phyloP scores from a whole-genome alignment of 192 early-diverging fungal species.

The Podila epicladia region DNA sequence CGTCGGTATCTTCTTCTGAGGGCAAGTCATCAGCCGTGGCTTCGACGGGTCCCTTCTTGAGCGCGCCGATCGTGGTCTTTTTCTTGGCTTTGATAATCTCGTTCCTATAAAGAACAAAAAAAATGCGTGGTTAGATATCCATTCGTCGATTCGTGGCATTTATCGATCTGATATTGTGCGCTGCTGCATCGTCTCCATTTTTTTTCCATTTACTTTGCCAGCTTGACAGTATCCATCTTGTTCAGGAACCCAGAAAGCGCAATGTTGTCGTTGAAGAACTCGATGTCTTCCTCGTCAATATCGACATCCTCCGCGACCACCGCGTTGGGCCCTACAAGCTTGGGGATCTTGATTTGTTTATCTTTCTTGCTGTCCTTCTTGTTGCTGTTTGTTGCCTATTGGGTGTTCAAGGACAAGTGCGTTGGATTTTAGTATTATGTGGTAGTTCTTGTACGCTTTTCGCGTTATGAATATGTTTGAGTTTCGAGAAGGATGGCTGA shows the following conservation, averaged over 20 bases:
- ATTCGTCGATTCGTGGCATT: too few species aligned
- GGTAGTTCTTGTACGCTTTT: too few species aligned
- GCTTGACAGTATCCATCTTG: slow-evolving; percentile 67
- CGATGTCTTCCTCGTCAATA: slow-evolving; percentile 78
- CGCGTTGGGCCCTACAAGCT: slow-evolving; percentile 51
- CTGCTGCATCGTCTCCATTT: not conserved
- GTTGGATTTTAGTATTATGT: too few species aligned
- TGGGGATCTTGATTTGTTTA: slow-evolving; percentile 51
- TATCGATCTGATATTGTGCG: too few species aligned
- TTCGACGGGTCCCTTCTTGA: slow-evolving; percentile 47
- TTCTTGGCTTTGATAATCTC: slow-evolving; percentile 54
- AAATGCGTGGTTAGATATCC: not conserved
- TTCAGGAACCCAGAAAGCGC: slow-evolving; percentile 69
- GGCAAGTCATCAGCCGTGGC: slow-evolving; percentile 45
- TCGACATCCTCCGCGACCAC: slow-evolving; percentile 68
- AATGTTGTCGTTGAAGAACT: slow-evolving; percentile 75
- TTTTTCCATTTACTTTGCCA: slow-evolving; percentile 62
- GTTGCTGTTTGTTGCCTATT: not conserved
- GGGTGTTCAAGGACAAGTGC: too few species aligned
- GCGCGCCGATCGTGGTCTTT: slow-evolving; percentile 22
- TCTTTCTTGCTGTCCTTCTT: slow-evolving; percentile 38
- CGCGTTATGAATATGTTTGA: too few species aligned
- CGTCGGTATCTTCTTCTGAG: slow-evolving; percentile 46
- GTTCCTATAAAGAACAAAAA: slow-evolving; percentile 17
- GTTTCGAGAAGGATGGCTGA: too few species aligned